Evolutionary conservation across 2,329 filamentous ascomycete species (phyloP).

Genomic region (Macrophomina pseudophaseolina): DNA sequence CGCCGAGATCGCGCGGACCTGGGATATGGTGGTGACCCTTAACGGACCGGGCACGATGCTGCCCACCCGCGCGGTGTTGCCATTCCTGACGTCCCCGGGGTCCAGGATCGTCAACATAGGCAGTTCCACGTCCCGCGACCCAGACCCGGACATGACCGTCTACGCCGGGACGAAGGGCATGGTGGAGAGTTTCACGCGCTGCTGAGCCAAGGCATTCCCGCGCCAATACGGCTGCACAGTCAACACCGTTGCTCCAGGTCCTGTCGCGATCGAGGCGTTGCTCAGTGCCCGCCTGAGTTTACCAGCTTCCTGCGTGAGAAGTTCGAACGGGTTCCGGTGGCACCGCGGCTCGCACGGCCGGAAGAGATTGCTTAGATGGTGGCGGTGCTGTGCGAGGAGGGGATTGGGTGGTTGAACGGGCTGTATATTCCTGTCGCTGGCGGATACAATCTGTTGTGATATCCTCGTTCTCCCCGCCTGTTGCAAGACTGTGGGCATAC

Average conservation of each 20-base stretch:
- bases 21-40: too few relatives aligned
- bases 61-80: constrained; percentile 47
- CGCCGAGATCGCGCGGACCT: too few relatives aligned
- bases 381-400: constrained; percentile 51
- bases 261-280: constrained; percentile 45
- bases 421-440: constrained; percentile 35
- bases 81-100: constrained; percentile 37
- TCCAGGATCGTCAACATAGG: constrained; percentile 54
- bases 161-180: constrained; percentile 58
- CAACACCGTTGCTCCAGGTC: constrained; percentile 52
- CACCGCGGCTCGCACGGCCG: constrained; percentile 48
- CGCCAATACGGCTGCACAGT: constrained; percentile 54
- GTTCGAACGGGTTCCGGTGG: constrained; percentile 51
- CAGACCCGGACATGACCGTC: constrained; percentile 49
- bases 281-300: constrained; percentile 42
- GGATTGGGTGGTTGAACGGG: constrained; percentile 56
- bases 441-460: constrained; percentile 26
- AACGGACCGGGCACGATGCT: too few relatives aligned
- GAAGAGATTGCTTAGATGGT: constrained; percentile 56
- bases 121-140: constrained; percentile 43
- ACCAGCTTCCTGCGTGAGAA: constrained; percentile 58
- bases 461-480: too few relatives aligned
- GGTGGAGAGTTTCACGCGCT: constrained; percentile 53
- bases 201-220: constrained; percentile 53
- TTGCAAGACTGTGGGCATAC: too few relatives aligned